phyloP scores from a whole-genome alignment of 2,329 filamentous ascomycete species.

The Davidsoniella neocaledoniae region DNA sequence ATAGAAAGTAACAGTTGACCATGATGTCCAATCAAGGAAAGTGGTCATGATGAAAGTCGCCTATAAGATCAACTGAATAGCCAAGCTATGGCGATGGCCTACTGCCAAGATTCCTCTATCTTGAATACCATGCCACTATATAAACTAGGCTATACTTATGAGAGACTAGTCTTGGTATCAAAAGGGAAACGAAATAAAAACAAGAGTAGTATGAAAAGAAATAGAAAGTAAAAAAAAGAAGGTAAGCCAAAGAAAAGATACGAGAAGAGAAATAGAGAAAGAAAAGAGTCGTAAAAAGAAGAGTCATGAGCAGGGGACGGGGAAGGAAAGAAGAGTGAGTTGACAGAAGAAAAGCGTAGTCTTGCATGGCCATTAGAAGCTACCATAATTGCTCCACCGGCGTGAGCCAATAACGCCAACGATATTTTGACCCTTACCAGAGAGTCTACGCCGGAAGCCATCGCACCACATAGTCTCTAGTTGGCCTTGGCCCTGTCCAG shows the following conservation, averaged over 20 bases:
- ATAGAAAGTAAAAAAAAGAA: background rate
- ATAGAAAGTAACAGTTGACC: too few relatives aligned
- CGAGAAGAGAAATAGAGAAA: background rate
- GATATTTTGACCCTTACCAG: slow-evolving; percentile 26
- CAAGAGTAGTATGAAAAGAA: background rate
- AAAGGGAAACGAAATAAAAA: background rate
- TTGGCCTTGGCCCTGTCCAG: slow-evolving; percentile 23
- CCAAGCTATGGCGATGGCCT: too few relatives aligned
- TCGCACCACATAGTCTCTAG: slow-evolving; percentile 33
- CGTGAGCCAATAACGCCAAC: slow-evolving; percentile 23
- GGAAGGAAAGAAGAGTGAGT: background rate
- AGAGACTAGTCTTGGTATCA: too few relatives aligned
- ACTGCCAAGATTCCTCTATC: too few relatives aligned
- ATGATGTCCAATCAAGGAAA: too few relatives aligned
- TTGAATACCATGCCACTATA: too few relatives aligned
- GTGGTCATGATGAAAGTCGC: too few relatives aligned
- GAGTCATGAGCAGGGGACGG: background rate
- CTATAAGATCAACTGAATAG: too few relatives aligned
- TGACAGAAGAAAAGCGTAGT: background rate
- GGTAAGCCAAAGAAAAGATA: background rate
- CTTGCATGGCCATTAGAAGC: background rate
- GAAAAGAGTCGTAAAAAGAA: background rate
- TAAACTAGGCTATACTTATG: too few relatives aligned
- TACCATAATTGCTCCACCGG: slow-evolving; percentile 19
- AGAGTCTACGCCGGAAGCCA: slow-evolving; percentile 24